Evolutionary conservation across 768 basidiomycete species (phyloP), one percentile per base, ranked within the genome.

Genomic region (Wakefieldia striispora): DNA sequence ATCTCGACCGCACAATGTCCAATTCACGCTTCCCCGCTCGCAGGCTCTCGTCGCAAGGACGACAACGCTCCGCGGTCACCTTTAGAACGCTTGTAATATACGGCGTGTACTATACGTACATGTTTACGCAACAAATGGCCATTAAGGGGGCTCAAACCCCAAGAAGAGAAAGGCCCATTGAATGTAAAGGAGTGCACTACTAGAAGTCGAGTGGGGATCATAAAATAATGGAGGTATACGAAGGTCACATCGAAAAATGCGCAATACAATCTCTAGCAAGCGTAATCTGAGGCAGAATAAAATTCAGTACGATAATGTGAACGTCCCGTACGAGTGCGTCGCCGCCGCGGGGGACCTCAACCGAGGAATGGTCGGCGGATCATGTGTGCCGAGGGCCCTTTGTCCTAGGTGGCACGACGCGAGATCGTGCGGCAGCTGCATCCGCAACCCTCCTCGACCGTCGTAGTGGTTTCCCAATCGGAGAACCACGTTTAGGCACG

Each of bases 391-490:
- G 53, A 39, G 53, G 54, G 14, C 68, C 61, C 36, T 58, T 68
- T 11, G 42, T 58, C 44, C 62, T 61, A 16, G 57, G 59, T 6
- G 71, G 68, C 34, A 71, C 70, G 42, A 72, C 71, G 34, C 75
- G 75, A 27, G 76, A 68, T 37, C 78, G 74, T 8, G 77, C 76
- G 40, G 77, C 77, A 38, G 74, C 70, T 16, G 81, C 79, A 50
- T 80, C 75, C 26, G 84, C 84, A 19, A 87, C 85, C 40, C 87
- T 73, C 69, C 82, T 85, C 52, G 87, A 89, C 51, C 85, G 75
- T 24, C 60, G 60, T 39, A 56, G 31, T 21, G 59, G 59, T 19
- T 43, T 52, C 20, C 58, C 60, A 38, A 40, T 40, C 13, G 49
- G 36, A 19, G 17, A 2, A 34, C 37, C 23, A 14, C 37, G 47